Percentiles rank a stretch among this genome's conserved stretches.
phyloP scores from a whole-genome alignment of 306 rosid species.

The Morella rubra region DNA sequence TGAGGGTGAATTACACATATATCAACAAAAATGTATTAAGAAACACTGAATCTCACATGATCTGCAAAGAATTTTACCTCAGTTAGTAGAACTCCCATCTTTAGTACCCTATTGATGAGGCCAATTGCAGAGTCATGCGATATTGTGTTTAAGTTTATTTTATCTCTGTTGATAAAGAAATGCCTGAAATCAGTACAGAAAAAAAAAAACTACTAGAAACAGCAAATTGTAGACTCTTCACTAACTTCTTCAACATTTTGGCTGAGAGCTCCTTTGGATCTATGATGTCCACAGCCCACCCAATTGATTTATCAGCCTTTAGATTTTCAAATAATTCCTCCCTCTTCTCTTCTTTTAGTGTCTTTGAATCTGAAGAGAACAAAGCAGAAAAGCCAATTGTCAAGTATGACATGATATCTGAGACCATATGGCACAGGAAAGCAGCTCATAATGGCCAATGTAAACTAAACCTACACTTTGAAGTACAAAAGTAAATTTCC shows the following conservation, averaged over 20 bases:
- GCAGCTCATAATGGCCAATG: background rate
- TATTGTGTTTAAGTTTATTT: slow-evolving; percentile 87
- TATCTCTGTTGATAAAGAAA: slow-evolving; percentile 48
- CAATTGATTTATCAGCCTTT: slow-evolving; percentile 66
- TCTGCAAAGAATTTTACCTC: slow-evolving; percentile 52
- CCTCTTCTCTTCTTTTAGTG: slow-evolving; percentile 91
- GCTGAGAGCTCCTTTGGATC: slow-evolving; percentile 83
- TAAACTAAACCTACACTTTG: background rate
- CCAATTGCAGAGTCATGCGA: slow-evolving; percentile 92
- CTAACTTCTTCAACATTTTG: slow-evolving; percentile 76
- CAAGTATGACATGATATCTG: background rate
- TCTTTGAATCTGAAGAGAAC: slow-evolving; percentile 68
- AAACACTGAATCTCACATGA: slow-evolving; percentile 3
- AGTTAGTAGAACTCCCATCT: slow-evolving; percentile 83
- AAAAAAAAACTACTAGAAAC: slow-evolving; percentile 11
- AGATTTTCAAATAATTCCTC: slow-evolving; percentile 76
- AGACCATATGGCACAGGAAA: background rate
- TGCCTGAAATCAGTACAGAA: background rate
- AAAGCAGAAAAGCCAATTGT: slow-evolving; percentile 19
- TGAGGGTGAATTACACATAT: background rate
- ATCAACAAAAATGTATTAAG: background rate
- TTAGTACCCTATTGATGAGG: slow-evolving; percentile 57
- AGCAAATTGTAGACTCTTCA: background rate
- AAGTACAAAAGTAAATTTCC: background rate
- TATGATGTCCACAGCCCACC: slow-evolving; percentile 89